Conservation (phyloP, 1,284 basidiomycete species). For the Cystobasidium sp. region DNA sequence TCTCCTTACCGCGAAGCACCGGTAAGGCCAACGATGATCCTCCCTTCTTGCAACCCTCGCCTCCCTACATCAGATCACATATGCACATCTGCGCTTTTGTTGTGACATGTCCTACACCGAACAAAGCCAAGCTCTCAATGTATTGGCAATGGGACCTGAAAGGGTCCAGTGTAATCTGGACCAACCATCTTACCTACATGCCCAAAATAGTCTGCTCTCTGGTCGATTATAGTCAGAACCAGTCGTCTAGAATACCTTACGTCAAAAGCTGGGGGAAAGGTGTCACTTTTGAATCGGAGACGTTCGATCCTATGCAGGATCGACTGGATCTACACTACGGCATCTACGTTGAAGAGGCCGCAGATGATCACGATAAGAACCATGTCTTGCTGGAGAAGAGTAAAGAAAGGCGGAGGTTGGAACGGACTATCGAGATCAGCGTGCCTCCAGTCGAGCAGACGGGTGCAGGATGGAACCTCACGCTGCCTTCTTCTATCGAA, state of each 20-base stretch:
- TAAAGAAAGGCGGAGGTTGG: slow-evolving; percentile 69
- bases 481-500: slow-evolving; percentile 68
- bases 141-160: slow-evolving; percentile 81
- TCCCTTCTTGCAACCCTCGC: slow-evolving; percentile 86
- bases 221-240: slow-evolving; percentile 73
- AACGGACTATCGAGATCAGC: slow-evolving; percentile 76
- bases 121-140: slow-evolving; percentile 32
- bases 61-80: slow-evolving; percentile 91
- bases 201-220: slow-evolving; percentile 76
- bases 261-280: slow-evolving; percentile 79
- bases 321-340: slow-evolving; percentile 83
- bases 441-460: slow-evolving; percentile 63
- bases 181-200: slow-evolving; percentile 62
- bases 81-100: slow-evolving; percentile 90
- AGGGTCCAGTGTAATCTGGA: slow-evolving; percentile 69
- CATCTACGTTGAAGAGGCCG: slow-evolving; percentile 70
- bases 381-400: slow-evolving; percentile 67
- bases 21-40: slow-evolving; percentile 72
- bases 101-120: slow-evolving; percentile 64
- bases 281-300: slow-evolving; percentile 74
- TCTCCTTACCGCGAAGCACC: slow-evolving; percentile 87
- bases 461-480: slow-evolving; percentile 87
- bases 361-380: slow-evolving; percentile 55
- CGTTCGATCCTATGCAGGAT: slow-evolving; percentile 79
- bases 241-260: slow-evolving; percentile 74